Base-by-base conservation (phyloP, 1,284 basidiomycete genomes). In the Amylostereum areolatum region DNA sequence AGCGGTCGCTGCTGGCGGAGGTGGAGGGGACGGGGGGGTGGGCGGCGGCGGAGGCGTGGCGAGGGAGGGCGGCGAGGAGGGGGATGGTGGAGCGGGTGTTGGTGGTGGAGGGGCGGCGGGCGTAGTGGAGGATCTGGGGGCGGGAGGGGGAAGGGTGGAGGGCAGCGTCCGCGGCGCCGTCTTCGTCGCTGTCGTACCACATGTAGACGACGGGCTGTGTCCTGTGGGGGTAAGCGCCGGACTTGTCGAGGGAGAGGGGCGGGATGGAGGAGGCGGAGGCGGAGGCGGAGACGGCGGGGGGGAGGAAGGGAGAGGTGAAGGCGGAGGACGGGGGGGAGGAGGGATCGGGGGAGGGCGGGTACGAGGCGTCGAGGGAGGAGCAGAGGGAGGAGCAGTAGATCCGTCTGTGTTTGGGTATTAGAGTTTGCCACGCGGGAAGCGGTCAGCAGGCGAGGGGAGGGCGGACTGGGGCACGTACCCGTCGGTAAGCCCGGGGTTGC, bases 361-460 rank as follows among this genome's bases (percentile, higher is more conserved):
- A 28, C 25, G 77, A 74, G 45, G 77, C 66, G 66, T 89, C 86
- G 39, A 73, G 66, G 56, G 63, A 70, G 60, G 83, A 76, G 63
- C 87, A 90, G 56, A 78, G 76, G 60, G 82, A 79, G 63, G 80
- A 83, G 70, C 87, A 90, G 66, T 89, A 90, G 2, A 81, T 77
- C 52, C 73, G 77, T 54, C 85, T 87, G 65, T 52, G 42, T 46
- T 51, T 61, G 52, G 51, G 59, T 58, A 52, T n/a, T n/a, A n/a
- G n/a, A 42, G 50, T 35, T 10, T 55, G 52, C 50, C 45, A 53
- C 49, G 54, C 56, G 54, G 48, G 36, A 51, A 52, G 54, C 49
- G 46, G 49, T 57, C 52, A 55, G 60, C 46, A 52, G 50, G 51
- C 52, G 43, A 50, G 46, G 49, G 49, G 28, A 54, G 46, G 57